Evolutionary conservation across 192 early-diverging fungal species (phyloP).

Genomic region (Podila minutissima): DNA sequence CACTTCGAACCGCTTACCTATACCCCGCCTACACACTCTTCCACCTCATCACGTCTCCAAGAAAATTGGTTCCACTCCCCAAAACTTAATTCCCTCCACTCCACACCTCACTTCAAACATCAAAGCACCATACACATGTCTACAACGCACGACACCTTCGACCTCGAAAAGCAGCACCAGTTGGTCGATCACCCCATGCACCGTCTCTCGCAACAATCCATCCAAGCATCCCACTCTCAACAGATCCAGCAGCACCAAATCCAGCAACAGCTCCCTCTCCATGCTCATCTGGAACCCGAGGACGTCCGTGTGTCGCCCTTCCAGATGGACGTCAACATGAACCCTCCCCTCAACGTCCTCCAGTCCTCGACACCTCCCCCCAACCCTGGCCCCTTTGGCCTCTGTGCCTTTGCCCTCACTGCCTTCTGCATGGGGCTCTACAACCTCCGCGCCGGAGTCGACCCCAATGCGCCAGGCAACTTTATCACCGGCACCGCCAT

Average conservation of each 20-base stretch:
- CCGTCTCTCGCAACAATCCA: conserved; percentile 12
- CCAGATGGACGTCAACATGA: conserved; percentile 41
- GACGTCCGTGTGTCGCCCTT: conserved; percentile 38
- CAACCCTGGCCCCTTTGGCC: conserved; percentile 46
- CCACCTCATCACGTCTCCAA: too few species aligned
- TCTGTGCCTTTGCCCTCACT: conserved; percentile 48
- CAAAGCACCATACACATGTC: conserved; percentile 51
- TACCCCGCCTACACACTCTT: too few species aligned
- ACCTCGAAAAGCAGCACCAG: conserved; percentile 24
- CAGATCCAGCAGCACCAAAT: conserved; percentile 20
- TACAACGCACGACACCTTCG: conserved; percentile 28
- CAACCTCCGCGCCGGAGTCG: conserved; percentile 31
- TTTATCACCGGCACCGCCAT: conserved; percentile 41
- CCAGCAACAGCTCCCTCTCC: conserved; percentile 30
- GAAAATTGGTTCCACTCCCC: too few species aligned
- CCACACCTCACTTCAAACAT: conserved; percentile 4
- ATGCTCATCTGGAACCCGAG: conserved; percentile 32
- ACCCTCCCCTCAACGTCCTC: conserved; percentile 20
- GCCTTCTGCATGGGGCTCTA: conserved; percentile 48
- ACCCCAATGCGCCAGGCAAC: conserved; percentile 29
- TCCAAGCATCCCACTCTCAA: conserved; percentile 17
- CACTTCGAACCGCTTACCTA: too few species aligned
- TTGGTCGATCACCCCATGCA: conserved; percentile 33
- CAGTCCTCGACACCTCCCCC: conserved; percentile 19
- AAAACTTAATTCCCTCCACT: background rate